A percentile compares a stretch with the other conserved stretches of the same genome.
Conservation (phyloP, 768 basidiomycete species). For the Tephrocybe sp. region DNA sequence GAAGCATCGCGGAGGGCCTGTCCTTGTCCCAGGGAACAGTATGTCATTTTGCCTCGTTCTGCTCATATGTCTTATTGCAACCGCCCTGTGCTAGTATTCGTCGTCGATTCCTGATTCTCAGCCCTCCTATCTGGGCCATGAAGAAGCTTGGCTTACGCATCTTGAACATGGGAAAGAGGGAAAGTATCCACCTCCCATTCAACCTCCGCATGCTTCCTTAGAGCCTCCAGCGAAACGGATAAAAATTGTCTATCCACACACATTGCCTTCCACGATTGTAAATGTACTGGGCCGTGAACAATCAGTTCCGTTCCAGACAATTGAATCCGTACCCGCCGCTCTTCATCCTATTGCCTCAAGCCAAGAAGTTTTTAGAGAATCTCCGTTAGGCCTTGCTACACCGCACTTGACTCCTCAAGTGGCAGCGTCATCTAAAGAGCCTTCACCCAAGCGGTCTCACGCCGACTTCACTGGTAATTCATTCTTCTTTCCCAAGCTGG, state of each 20-base stretch:
- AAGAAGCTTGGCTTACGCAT: not conserved
- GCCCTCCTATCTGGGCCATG: constrained; percentile 8
- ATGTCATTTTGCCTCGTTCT: constrained; percentile 1
- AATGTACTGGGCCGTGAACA: not conserved
- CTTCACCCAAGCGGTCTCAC: constrained; percentile 2
- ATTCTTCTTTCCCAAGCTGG: not conserved
- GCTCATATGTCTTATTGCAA: not conserved
- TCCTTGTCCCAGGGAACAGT: constrained; percentile 40
- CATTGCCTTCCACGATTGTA: not conserved
- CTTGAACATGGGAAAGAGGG: not conserved
- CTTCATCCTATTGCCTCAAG: not conserved
- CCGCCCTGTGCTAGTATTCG: not conserved
- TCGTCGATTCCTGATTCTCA: constrained; percentile 31
- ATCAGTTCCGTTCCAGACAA: not conserved
- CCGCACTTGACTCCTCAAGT: constrained; percentile 1
- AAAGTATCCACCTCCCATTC: not conserved
- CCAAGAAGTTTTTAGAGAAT: not conserved
- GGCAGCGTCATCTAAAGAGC: not conserved
- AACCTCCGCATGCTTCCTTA: not conserved
- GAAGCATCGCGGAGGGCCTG: constrained; percentile 45
- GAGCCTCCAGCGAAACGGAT: constrained; percentile 7
- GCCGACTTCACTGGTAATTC: not conserved
- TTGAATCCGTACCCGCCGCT: not conserved
- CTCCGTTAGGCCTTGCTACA: constrained; percentile 1
- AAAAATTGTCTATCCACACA: not conserved